Evolutionary conservation across 129 eudicot species (phyloP).

Genomic region (Apium graveolens): DNA sequence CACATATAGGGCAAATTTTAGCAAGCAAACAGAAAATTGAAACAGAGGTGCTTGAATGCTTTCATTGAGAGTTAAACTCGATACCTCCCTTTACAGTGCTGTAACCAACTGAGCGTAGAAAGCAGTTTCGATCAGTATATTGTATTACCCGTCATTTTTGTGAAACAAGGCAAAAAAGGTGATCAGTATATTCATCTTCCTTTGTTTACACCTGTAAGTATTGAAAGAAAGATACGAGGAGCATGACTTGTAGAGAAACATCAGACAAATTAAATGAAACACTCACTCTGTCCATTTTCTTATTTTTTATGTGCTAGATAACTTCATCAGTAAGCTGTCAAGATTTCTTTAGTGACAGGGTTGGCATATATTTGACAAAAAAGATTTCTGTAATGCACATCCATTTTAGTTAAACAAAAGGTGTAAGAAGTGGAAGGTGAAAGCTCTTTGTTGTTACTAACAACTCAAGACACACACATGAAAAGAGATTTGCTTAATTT

Average conservation of each 20-base stretch:
- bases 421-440: neutral
- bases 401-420: too few relatives aligned
- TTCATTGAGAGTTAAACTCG: conserved; percentile 75
- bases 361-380: neutral
- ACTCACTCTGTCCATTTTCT: neutral
- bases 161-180: neutral
- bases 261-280: neutral
- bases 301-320: neutral
- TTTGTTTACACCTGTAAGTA: neutral
- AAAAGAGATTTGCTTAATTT: neutral
- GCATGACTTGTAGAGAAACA: neutral
- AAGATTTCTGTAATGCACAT: neutral
- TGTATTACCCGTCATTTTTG: neutral
- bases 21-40: neutral
- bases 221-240: neutral
- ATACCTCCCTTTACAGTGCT: conserved; percentile 82
- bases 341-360: neutral
- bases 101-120: conserved; percentile 44
- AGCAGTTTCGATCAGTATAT: neutral
- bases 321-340: neutral
- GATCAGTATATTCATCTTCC: neutral
- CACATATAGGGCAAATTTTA: neutral
- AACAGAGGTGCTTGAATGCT: neutral
- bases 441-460: neutral
- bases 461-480: neutral